A percentile compares a stretch with the other conserved stretches of the same genome.
Evolutionary conservation across 2,329 filamentous ascomycete species (phyloP).

Genomic region (Curvularia spicifera): DNA sequence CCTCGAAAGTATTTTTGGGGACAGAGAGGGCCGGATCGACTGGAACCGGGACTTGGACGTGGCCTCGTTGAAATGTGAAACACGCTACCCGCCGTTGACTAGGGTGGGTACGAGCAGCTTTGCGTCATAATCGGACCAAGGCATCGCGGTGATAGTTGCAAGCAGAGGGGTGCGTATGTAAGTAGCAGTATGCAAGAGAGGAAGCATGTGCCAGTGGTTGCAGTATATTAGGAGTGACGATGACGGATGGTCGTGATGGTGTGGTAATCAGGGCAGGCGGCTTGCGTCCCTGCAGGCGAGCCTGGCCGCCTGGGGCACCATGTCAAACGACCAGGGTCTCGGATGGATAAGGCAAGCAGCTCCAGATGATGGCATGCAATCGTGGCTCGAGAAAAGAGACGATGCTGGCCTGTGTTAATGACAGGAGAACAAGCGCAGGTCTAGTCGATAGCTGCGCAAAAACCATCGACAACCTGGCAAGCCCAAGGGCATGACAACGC

Average conservation of each 20-base stretch:
- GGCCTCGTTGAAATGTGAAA: slow-evolving; percentile 35
- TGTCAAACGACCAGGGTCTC: slow-evolving; percentile 44
- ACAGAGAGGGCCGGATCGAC: slow-evolving; percentile 7
- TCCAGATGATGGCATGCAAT: slow-evolving; percentile 9
- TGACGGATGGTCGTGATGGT: not conserved
- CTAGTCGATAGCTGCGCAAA: slow-evolving; percentile 7
- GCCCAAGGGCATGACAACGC: slow-evolving; percentile 28
- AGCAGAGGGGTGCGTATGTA: not conserved
- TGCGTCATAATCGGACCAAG: slow-evolving; percentile 26
- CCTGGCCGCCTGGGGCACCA: slow-evolving; percentile 27
- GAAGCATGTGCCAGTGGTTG: not conserved
- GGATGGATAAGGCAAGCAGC: slow-evolving; percentile 20
- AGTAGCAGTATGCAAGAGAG: not conserved
- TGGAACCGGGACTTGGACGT: slow-evolving; percentile 17
- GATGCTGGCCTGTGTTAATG: not conserved
- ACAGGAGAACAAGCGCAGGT: slow-evolving; percentile 1
- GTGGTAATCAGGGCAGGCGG: not conserved
- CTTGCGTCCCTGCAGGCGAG: slow-evolving; percentile 4
- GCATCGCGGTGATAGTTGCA: slow-evolving; percentile 2
- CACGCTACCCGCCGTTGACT: slow-evolving; percentile 25
- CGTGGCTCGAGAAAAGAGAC: slow-evolving; percentile 2
- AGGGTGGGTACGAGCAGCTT: slow-evolving; percentile 22
- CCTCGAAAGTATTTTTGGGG: slow-evolving; percentile 11
- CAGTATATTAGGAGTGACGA: no score
- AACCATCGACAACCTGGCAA: slow-evolving; percentile 7